Evolutionary conservation across 1,284 basidiomycete species (phyloP).

Genomic region (Rhodotorula sp.): DNA sequence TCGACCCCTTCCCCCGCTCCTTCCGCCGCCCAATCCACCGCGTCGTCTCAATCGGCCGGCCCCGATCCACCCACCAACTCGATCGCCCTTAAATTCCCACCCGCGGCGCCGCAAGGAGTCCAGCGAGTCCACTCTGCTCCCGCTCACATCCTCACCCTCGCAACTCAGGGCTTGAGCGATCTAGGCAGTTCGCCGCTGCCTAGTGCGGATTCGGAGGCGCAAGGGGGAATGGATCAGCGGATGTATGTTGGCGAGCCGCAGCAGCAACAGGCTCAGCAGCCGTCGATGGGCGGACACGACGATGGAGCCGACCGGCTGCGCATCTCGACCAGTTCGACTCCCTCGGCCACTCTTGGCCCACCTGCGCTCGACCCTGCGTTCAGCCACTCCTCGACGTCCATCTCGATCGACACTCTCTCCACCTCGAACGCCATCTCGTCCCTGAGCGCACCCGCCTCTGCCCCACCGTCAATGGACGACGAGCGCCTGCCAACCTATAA

Average conservation of each 20-base stretch:
- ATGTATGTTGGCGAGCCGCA: constrained; percentile 6
- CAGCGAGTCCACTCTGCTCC: constrained; percentile 38
- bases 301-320: background rate
- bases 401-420: constrained; percentile 17
- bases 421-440: constrained; percentile 1
- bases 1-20: constrained; percentile 19
- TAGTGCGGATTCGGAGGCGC: constrained; percentile 8
- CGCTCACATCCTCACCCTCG: constrained; percentile 26
- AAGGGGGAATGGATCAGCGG: constrained; percentile 7
- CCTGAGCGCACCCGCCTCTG: constrained; percentile 1
- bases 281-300: background rate
- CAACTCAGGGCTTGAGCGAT: constrained; percentile 5
- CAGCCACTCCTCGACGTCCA: background rate
- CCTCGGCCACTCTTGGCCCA: background rate
- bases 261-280: background rate
- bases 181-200: background rate
- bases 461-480: constrained; percentile 4
- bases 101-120: constrained; percentile 7
- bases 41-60: constrained; percentile 1
- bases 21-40: constrained; percentile 6
- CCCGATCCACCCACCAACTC: background rate
- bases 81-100: constrained; percentile 3
- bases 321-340: background rate
- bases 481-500: constrained; percentile 8
- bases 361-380: constrained; percentile 14